Evolutionary conservation across 2,329 filamentous ascomycete genomes (phyloP).

Genomic region (Pyrenophora graminea): DNA sequence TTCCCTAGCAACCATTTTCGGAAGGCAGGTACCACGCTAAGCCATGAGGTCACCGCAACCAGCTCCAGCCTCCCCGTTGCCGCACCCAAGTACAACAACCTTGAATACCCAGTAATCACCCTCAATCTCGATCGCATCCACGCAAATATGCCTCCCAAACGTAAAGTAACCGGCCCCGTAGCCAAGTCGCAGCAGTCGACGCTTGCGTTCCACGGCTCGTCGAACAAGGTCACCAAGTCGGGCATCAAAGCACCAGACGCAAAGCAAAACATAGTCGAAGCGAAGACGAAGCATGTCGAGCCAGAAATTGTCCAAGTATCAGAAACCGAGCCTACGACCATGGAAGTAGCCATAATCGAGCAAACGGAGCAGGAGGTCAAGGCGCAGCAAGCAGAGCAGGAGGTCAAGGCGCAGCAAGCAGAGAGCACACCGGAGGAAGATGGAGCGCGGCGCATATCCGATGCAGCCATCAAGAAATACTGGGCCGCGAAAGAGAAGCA

Average conservation of each 20-base stretch:
- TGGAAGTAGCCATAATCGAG: slow-evolving; percentile 46
- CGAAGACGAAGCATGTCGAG: slow-evolving; percentile 34
- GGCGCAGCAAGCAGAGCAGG: slow-evolving; percentile 32
- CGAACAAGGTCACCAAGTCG: slow-evolving; percentile 63
- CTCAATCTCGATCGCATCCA: slow-evolving; percentile 4
- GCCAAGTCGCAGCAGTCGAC: slow-evolving; percentile 62
- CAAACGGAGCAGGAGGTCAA: slow-evolving; percentile 44
- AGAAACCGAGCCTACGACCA: slow-evolving; percentile 42
- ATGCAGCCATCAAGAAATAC: slow-evolving; percentile 73
- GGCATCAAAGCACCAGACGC: slow-evolving; percentile 40
- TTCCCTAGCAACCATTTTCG: slow-evolving; percentile 31
- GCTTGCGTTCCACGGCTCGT: slow-evolving; percentile 64
- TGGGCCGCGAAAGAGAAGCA: slow-evolving; percentile 74
- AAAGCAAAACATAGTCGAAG: slow-evolving; percentile 48
- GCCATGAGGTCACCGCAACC: slow-evolving; percentile 34
- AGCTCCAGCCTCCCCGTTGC: slow-evolving; percentile 16
- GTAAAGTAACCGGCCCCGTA: slow-evolving; percentile 47
- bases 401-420: slow-evolving; percentile 31
- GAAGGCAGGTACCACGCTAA: slow-evolving; percentile 16
- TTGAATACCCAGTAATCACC: not conserved
- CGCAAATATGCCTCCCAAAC: slow-evolving; percentile 52
- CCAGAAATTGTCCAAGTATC: slow-evolving; percentile 28
- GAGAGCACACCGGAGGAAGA: slow-evolving; percentile 51
- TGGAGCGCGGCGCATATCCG: slow-evolving; percentile 66
- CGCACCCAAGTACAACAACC: slow-evolving; percentile 10